Percentiles rank a stretch among this genome's conserved stretches.
phyloP scores from a whole-genome alignment of 495 filamentous ascomycete genomes.

The Aspergillus heteromorphus region DNA sequence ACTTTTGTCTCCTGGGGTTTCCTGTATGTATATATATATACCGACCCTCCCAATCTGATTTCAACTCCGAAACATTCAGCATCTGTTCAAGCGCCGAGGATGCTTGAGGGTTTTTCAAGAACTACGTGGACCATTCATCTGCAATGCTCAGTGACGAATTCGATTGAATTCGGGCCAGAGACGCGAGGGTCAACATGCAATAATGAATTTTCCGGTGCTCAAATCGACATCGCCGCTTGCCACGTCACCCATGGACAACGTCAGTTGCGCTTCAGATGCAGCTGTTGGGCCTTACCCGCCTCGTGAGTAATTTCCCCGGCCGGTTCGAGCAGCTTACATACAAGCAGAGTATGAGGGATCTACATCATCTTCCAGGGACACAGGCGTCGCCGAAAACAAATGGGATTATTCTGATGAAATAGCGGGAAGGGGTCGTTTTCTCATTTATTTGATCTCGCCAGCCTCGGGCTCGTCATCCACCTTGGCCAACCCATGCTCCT shows the following conservation, averaged over 20 bases:
- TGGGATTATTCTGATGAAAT: conserved; percentile 25
- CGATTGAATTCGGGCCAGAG: conserved; percentile 18
- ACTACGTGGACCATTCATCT: conserved; percentile 34
- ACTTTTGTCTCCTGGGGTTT: background rate
- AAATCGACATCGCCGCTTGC: conserved; percentile 25
- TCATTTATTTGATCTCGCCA: conserved; percentile 46
- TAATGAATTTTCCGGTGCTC: conserved; percentile 21
- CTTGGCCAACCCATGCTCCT: conserved; percentile 93
- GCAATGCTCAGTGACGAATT: conserved; percentile 8
- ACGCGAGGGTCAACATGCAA: conserved; percentile 18
- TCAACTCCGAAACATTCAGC: background rate
- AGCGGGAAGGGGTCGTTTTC: conserved; percentile 10
- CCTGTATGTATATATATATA: background rate
- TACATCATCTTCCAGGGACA: conserved; percentile 18
- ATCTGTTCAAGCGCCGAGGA: conserved; percentile 4
- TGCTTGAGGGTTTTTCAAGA: conserved; percentile 3
- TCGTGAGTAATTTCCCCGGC: conserved; percentile 6
- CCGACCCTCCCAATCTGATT: background rate
- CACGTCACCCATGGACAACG: conserved; percentile 36
- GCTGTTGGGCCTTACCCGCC: conserved; percentile 10
- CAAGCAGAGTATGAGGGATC: conserved; percentile 17
- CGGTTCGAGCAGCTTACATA: background rate
- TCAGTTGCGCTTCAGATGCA: conserved; percentile 23
- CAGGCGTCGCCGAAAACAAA: conserved; percentile 13
- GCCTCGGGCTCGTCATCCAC: conserved; percentile 70